Percentiles rank a stretch among this genome's conserved stretches.
phyloP scores from a whole-genome alignment of 2,329 filamentous ascomycete species.

The Cordyceps cicadae region DNA sequence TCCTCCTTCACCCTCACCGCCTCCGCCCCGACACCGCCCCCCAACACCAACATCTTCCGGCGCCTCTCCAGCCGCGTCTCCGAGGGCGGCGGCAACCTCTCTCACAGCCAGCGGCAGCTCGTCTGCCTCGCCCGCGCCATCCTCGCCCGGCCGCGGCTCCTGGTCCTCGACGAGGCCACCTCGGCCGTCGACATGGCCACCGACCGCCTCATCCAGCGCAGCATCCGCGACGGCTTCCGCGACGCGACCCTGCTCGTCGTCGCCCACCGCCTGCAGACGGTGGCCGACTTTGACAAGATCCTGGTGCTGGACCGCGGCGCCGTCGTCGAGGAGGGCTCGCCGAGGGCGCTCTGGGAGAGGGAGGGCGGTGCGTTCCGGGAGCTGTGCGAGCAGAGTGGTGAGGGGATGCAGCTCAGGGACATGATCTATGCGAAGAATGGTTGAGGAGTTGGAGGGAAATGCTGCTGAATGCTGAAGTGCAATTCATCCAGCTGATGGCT shows the following conservation, averaged over 20 bases:
- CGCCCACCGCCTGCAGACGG: conserved; percentile 57
- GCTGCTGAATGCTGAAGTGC: neutral
- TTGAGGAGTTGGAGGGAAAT: neutral
- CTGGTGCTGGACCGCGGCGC: conserved; percentile 52
- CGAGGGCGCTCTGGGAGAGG: conserved; percentile 44
- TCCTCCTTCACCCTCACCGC: conserved; percentile 13
- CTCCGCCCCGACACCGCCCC: too few species aligned
- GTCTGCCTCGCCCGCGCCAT: conserved; percentile 58
- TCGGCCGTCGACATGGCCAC: conserved; percentile 61
- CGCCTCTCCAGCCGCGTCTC: conserved; percentile 47
- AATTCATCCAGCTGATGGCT: too few species aligned
- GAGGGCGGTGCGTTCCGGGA: conserved; percentile 18
- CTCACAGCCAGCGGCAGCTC: conserved; percentile 34
- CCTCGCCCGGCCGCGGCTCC: conserved; percentile 53
- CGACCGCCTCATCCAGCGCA: conserved; percentile 55
- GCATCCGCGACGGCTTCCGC: conserved; percentile 54
- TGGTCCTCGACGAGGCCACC: conserved; percentile 64
- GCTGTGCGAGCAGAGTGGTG: conserved; percentile 4
- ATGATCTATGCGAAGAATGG: neutral
- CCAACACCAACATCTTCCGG: conserved; percentile 42
- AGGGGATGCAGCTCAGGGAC: neutral
- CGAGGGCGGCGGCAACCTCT: conserved; percentile 48
- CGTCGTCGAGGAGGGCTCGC: conserved; percentile 49
- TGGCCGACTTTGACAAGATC: conserved; percentile 59
- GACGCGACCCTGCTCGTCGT: conserved; percentile 56